These are phyloP conservation scores for Phaeotremella fagi DNA, from an alignment of 768 basidiomycete species.

Conservation along the genomic window DNA sequence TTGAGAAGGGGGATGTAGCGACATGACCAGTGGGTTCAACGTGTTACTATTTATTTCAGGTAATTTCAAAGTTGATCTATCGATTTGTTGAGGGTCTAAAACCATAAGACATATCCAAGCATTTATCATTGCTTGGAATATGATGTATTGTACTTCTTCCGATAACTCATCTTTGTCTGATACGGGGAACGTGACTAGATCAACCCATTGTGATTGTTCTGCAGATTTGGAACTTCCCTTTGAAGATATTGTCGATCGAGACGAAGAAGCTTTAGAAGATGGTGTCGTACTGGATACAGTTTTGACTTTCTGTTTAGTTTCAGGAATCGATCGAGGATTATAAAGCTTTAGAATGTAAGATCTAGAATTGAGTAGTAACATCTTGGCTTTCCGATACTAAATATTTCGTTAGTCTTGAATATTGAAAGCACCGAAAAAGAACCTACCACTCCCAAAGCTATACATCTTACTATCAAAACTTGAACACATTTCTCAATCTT, in stretches of 20 bases:
- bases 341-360: slow-evolving; percentile 13
- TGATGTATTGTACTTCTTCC: slow-evolving; percentile 6
- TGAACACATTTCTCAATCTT: slow-evolving; percentile 30
- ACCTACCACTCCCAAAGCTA: slow-evolving; percentile 34
- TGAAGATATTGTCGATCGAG: not conserved
- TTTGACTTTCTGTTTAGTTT: too few relatives aligned
- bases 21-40: slow-evolving; percentile 14
- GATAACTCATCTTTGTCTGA: not conserved
- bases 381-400: slow-evolving; percentile 22
- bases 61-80: not conserved
- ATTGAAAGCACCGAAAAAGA: too few relatives aligned
- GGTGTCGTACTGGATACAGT: not conserved
- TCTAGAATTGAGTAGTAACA: slow-evolving; percentile 9
- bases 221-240: not conserved
- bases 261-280: not conserved
- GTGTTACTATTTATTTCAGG: not conserved
- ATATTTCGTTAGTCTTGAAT: not conserved
- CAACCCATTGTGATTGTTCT: slow-evolving; percentile 18
- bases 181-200: slow-evolving; percentile 10
- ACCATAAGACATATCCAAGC: slow-evolving; percentile 22
- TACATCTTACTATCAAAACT: slow-evolving; percentile 15
- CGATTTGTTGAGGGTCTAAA: not conserved
- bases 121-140: slow-evolving; percentile 15
- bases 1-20: slow-evolving; percentile 5
- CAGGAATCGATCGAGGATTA: not conserved